Percentiles rank a stretch among this genome's conserved stretches.
These are phyloP conservation scores for Amyloporia xantha DNA, from an alignment of 768 basidiomycete species.

Conservation along the genomic window DNA sequence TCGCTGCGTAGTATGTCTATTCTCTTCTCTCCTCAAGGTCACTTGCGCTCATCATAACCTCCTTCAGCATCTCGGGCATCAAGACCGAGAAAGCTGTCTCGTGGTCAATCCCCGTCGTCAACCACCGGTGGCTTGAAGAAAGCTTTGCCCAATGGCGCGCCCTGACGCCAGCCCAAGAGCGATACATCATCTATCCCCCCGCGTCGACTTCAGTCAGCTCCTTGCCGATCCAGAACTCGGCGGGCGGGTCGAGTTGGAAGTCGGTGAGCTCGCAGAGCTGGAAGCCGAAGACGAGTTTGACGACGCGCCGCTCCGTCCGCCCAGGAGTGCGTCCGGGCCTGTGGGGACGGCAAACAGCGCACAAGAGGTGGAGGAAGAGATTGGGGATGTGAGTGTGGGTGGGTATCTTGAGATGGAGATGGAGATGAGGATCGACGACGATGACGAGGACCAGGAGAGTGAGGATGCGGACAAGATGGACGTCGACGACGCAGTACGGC, in stretches of 20 bases:
- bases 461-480: not conserved
- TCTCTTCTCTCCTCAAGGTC: not conserved
- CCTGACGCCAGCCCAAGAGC: slow-evolving; percentile 54
- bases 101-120: slow-evolving; percentile 85
- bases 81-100: slow-evolving; percentile 70
- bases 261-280: slow-evolving; percentile 23
- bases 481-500: not conserved
- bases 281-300: slow-evolving; percentile 14
- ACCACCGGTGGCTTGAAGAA: slow-evolving; percentile 89
- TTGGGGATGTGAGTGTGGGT: slow-evolving; percentile 9
- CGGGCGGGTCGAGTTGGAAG: slow-evolving; percentile 19
- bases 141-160: slow-evolving; percentile 78
- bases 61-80: slow-evolving; percentile 17
- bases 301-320: slow-evolving; percentile 5
- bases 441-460: slow-evolving; percentile 14
- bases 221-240: slow-evolving; percentile 27
- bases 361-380: slow-evolving; percentile 17
- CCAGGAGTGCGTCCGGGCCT: slow-evolving; percentile 3
- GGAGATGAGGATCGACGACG: too few relatives aligned
- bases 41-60: not conserved
- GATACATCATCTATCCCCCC: slow-evolving; percentile 67
- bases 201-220: slow-evolving; percentile 53
- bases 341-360: slow-evolving; percentile 17
- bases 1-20: slow-evolving; percentile 71
- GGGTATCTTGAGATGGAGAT: slow-evolving; percentile 10